Evolutionary conservation across 106 monocot genomes (phyloP).

Genomic region (Allium cepa): DNA sequence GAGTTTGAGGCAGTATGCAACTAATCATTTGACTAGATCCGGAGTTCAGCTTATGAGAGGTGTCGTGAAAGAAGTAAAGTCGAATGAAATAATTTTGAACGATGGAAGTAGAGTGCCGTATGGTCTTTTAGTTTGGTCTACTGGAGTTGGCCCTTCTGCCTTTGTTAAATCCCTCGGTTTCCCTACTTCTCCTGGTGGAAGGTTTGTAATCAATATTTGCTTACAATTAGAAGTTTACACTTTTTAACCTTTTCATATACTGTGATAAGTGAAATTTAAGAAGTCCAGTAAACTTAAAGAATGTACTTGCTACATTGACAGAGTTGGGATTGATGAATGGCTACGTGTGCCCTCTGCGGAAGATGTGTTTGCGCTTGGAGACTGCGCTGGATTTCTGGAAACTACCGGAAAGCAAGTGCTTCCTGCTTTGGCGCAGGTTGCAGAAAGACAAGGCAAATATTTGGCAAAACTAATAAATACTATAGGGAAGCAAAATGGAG

Average conservation of each 20-base stretch:
- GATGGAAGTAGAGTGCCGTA: slow-evolving; percentile 42
- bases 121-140: slow-evolving; percentile 61
- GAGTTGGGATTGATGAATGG: slow-evolving; percentile 54
- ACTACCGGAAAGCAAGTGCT: slow-evolving; percentile 38
- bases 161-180: slow-evolving; percentile 38
- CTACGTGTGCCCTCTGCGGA: slow-evolving; percentile 39
- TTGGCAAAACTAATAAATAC: slow-evolving; percentile 23
- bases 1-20: slow-evolving; percentile 41
- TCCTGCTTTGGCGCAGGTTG: slow-evolving; percentile 60
- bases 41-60: slow-evolving; percentile 48
- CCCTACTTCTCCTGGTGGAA: slow-evolving; percentile 45
- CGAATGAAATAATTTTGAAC: slow-evolving; percentile 31
- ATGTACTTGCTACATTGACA: background rate
- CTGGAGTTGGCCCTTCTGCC: slow-evolving; percentile 55
- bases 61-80: slow-evolving; percentile 44
- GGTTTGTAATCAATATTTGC: slow-evolving; percentile 9
- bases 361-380: slow-evolving; percentile 55
- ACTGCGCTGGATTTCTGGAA: slow-evolving; percentile 54
- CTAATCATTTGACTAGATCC: slow-evolving; percentile 48
- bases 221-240: too few species aligned
- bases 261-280: too few species aligned
- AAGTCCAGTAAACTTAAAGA: too few species aligned
- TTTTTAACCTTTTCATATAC: background rate
- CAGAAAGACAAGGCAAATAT: slow-evolving; percentile 61
- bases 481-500: slow-evolving; percentile 40